A percentile compares a stretch with the other conserved stretches of the same genome.
Conservation (phyloP, 331 rosid genomes). For the Prunus yedoensis region DNA sequence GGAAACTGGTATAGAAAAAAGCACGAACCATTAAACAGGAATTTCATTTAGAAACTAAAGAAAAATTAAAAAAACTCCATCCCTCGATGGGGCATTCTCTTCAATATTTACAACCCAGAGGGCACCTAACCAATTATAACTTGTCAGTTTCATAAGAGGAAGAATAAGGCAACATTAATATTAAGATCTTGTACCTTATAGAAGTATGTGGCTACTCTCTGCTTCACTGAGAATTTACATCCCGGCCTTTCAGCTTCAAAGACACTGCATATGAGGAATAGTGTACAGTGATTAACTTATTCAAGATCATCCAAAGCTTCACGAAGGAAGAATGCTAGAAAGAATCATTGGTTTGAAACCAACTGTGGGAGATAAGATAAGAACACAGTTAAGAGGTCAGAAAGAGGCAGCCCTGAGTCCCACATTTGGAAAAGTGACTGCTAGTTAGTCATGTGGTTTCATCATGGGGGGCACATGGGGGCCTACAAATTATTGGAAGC, state of each 20-base stretch:
- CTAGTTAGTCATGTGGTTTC: neutral
- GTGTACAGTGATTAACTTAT: neutral
- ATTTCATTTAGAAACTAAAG: neutral
- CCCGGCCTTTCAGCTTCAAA: conserved; percentile 90
- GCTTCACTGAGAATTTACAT: conserved; percentile 57
- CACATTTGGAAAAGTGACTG: neutral
- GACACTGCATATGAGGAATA: conserved; percentile 53
- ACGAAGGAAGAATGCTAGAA: neutral
- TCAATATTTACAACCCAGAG: neutral
- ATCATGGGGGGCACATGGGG: neutral
- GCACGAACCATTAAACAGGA: neutral
- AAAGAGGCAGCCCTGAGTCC: neutral
- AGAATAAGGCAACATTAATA: neutral
- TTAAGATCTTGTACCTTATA: conserved; percentile 50
- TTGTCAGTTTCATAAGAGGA: neutral
- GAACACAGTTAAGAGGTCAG: neutral
- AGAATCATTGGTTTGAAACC: neutral
- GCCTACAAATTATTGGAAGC: neutral
- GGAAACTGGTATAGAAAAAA: conserved; percentile 3
- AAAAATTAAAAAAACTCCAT: neutral
- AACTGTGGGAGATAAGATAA: neutral
- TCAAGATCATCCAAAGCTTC: neutral
- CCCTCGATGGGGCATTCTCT: neutral
- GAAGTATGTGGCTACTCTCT: conserved; percentile 68
- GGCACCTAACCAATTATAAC: neutral